Evolutionary conservation across 768 basidiomycete genomes (phyloP), one percentile per base, ranked within the genome.

Genomic region (Suillus placidus): DNA sequence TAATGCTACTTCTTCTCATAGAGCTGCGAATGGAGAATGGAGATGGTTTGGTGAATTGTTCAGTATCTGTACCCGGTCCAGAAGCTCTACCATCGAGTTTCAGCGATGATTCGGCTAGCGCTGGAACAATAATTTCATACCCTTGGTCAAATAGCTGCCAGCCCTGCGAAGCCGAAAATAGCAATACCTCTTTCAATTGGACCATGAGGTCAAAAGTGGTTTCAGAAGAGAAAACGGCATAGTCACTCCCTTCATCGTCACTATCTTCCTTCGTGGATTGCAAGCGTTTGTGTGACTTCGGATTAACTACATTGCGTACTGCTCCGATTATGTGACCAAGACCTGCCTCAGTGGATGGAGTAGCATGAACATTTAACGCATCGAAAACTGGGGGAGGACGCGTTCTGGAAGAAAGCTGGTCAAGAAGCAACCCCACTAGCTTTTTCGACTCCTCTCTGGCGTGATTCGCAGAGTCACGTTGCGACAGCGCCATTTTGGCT

Each of bases 391-490:
- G 72, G 3, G 87, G 85, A 37, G 89, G 87, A 66, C 81, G 80
- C 5, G 77, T 78, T 63, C 92, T 82, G 60, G 77, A 78, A 56
- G 85, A 83, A n/a, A 94, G 81, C 69, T 89, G 86, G 23, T 80
- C 80, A 18, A 94, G 78, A 35, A 92, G 79, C 72, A 90, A 87
- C 0, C 85, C 82, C 4, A 93, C 79, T 30, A 92, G 80, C 72
- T 93, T 93, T 58, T 87, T 84, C 10, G 88, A 86, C 74, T 92
- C 92, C 62, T 85, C 83, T 40, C 80, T 80, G 35, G 83, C 83
- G 67, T 82, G 83, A 12, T 60, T 38, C 6, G 26, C 6, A 62
- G 73, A 76, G 35, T 69, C 63, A 8, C 75, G 79, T 76, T 67
- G 75, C 18, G 69, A 60, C 18, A 54, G 66, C 72, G 71, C 63